Base-by-base conservation (phyloP, 192 early-diverging fungal species). In the Backusella tarrabulga region DNA sequence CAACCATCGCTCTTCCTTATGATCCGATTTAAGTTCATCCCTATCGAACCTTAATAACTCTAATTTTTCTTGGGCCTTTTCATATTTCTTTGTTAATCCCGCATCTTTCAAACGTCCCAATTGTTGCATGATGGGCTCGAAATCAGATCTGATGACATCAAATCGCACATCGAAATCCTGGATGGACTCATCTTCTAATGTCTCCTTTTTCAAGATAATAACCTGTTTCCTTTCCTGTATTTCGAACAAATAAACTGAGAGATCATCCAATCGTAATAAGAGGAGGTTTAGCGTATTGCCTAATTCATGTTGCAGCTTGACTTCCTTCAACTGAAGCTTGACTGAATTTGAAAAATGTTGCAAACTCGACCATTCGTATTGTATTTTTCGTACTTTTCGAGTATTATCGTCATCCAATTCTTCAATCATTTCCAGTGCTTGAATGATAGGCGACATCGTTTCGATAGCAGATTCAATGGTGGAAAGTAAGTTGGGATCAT, bases 1-100 rank as follows among this genome's bases (percentile, higher is more conserved):
- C n/a, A 87, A 78, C 89, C 89, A 90, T 63, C 79, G 80, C 46
- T 90, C 89, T 73, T 90, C 89, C 63, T 90, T 90, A 29, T 87
- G 76, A 38, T 90, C 89, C 26, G 86, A 84, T 56, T 87, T 88
- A 52, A 90, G 77, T 15, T 85, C 84, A 40, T 87, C 84, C 32
- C 84, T 85, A 54, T 88, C 86, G 42, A 84, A 74, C 41, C 83
- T 84, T 67, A 90, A 81, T 35, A 68, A 79, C 5, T 90, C 89
- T 86, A 86, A 90, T 67, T 78, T 79, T 68, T 81, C 80, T 26
- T 79, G 83, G 17, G 84, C 72, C 21, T 79, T 52, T 6, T 74
- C 72, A 70, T 82, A 71, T 29, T 83, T 84, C 68, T 67, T 79
- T 14, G 38, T 50, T 34, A 86, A 71, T 36, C 56, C 56, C 26